phyloP scores from a whole-genome alignment of 2,329 filamentous ascomycete species.

The Fusarium falciforme region DNA sequence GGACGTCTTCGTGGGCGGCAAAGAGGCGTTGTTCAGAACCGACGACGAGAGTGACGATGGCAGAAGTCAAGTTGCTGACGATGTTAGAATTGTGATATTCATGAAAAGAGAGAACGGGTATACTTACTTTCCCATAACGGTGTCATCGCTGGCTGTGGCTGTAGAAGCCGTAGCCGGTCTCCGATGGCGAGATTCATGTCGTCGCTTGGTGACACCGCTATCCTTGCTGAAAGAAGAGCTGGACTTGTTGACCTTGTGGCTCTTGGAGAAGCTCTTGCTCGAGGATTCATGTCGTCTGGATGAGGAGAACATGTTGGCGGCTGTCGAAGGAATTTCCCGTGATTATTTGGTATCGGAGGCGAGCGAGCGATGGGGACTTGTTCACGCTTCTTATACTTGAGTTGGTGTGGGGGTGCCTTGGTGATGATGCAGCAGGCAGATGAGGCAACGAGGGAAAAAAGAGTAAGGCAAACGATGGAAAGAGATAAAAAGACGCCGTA shows the following conservation, averaged over 20 bases:
- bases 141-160: conserved; percentile 50
- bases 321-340: neutral
- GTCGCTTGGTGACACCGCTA: conserved; percentile 64
- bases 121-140: conserved; percentile 58
- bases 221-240: conserved; percentile 67
- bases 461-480: conserved; percentile 16
- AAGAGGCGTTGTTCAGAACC: conserved; percentile 88
- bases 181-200: conserved; percentile 61
- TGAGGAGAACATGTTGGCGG: conserved; percentile 55
- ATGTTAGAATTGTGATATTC: conserved; percentile 5
- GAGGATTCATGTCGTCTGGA: conserved; percentile 56
- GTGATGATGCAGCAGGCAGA: conserved; percentile 25
- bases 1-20: conserved; percentile 88
- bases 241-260: conserved; percentile 62
- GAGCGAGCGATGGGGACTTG: conserved; percentile 1
- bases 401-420: neutral
- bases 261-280: conserved; percentile 65
- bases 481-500: conserved; percentile 22
- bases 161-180: conserved; percentile 62
- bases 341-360: neutral
- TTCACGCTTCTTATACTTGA: conserved; percentile 25
- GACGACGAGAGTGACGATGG: conserved; percentile 83
- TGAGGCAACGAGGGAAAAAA: conserved; percentile 7
- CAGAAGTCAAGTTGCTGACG: conserved; percentile 64
- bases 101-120: neutral